These are phyloP conservation scores for Bathelium albidoporum DNA, from an alignment of 495 filamentous ascomycete species.

Conservation along the genomic window DNA sequence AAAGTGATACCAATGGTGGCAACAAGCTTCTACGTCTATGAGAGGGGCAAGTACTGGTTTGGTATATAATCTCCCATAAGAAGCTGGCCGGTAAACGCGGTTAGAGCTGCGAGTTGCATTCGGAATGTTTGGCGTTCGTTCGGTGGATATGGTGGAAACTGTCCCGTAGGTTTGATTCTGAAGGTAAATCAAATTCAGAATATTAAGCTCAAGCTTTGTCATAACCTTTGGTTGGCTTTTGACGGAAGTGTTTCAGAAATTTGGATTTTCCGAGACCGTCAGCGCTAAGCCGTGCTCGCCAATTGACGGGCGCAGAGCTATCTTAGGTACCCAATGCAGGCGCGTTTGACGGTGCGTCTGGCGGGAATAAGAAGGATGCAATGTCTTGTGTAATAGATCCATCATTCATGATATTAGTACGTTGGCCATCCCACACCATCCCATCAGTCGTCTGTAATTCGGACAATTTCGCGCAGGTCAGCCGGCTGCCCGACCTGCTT, in stretches of 20 bases:
- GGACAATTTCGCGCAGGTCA: too few relatives aligned
- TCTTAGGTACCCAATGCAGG: too few relatives aligned
- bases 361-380: too few relatives aligned
- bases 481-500: too few relatives aligned
- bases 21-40: conserved; percentile 69
- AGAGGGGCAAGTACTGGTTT: conserved; percentile 63
- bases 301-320: too few relatives aligned
- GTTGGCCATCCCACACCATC: too few relatives aligned
- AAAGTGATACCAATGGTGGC: conserved; percentile 91
- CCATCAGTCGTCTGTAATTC: too few relatives aligned
- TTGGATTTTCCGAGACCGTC: too few relatives aligned
- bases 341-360: too few relatives aligned
- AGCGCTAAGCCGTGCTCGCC: too few relatives aligned
- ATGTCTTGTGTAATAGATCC: too few relatives aligned
- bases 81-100: not conserved
- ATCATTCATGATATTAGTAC: too few relatives aligned
- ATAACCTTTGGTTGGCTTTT: not conserved
- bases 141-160: not conserved
- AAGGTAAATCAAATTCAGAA: not conserved
- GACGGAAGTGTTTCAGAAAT: not conserved
- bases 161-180: not conserved
- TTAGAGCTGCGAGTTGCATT: not conserved
- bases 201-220: not conserved
- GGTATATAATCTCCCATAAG: conserved; percentile 43
- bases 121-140: not conserved